These are phyloP conservation scores for Gracilaria domingensis DNA, from an alignment of 23 red algal species.

Conservation along the genomic window DNA sequence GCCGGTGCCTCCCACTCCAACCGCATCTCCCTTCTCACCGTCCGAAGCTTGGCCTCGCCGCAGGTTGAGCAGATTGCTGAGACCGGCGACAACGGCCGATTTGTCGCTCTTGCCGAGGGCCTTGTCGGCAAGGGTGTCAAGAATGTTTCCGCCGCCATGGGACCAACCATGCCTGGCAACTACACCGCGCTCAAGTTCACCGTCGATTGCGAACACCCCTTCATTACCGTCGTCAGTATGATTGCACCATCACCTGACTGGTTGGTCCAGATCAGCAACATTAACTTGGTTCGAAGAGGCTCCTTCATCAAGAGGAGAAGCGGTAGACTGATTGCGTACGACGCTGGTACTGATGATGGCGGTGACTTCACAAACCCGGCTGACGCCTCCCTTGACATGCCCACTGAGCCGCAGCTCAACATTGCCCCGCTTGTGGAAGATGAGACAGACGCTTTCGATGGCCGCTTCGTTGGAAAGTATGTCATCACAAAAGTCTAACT, in stretches of 20 bases:
- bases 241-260: slow-evolving; percentile 69
- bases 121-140: slow-evolving; percentile 22
- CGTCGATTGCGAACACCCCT: slow-evolving; percentile 54
- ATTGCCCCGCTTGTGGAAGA: slow-evolving; percentile 71
- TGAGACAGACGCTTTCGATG: slow-evolving; percentile 45
- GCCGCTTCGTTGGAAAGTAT: slow-evolving; percentile 51
- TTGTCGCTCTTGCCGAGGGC: slow-evolving; percentile 24
- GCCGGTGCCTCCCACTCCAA: slow-evolving; percentile 58
- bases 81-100: slow-evolving; percentile 41
- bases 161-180: slow-evolving; percentile 35
- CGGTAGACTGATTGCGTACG: slow-evolving; percentile 57
- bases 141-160: slow-evolving; percentile 5
- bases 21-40: slow-evolving; percentile 61
- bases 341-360: slow-evolving; percentile 58
- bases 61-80: slow-evolving; percentile 56
- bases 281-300: slow-evolving; percentile 12
- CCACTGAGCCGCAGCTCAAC: slow-evolving; percentile 52
- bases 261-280: slow-evolving; percentile 69
- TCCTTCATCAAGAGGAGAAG: slow-evolving; percentile 5
- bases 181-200: slow-evolving; percentile 31
- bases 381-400: slow-evolving; percentile 46
- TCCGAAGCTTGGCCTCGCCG: slow-evolving; percentile 24
- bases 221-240: slow-evolving; percentile 62
- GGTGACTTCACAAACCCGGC: slow-evolving; percentile 43
- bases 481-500: slow-evolving; percentile 40